Evolutionary conservation across 257 asterid genomes (phyloP), one percentile per base, ranked within the genome.

Genomic region (Solanum clarkiae): DNA sequence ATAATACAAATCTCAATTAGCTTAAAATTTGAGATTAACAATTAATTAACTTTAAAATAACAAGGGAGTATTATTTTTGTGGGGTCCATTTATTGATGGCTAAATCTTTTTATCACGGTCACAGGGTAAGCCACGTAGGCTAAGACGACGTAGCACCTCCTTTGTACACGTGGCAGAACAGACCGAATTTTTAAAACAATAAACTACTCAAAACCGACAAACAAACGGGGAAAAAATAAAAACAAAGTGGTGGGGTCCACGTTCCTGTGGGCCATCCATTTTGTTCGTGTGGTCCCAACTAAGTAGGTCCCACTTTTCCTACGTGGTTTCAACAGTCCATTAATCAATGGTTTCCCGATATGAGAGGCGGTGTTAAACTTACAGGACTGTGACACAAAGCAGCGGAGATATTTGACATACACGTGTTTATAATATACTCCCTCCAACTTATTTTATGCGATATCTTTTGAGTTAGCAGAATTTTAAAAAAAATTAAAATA

Each of bases 91-190:
- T 51, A 2, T 49, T 86, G 70, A 71, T 60, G 69, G 80, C 85
- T 57, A 84, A 72, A 62, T 88, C 81, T 87, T 70, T 84, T 84
- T 26, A 11, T 54, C 59, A 24, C 85, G 89, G 92, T 54, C 29
- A 70, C 57, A 22, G 77, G 85, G 81, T 29, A 22, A 44, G 90
- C 93, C 94, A 91, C 94, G 94, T 91, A 32, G 88, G 93, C 86
- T 0, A 18, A 10, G 71, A 36, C 57, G 89, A 79, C 88, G 89
- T 85, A 87, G 84, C 22, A 10, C 3, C 2, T 10, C 44, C 68
- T 66, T 59, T 29, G 83, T 82, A 80, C 94, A 93, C 93, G 88
- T 88, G 96, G 88, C 91, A 62, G 40, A 20, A 7, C 83, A 66
- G 10, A 17, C 13, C 40, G 81, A 85, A 88, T 81, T 86, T 86